Evolutionary conservation across 23 red algal species (phyloP), one percentile per base, ranked within the genome.

Genomic region (Gracilaria gracilis): DNA sequence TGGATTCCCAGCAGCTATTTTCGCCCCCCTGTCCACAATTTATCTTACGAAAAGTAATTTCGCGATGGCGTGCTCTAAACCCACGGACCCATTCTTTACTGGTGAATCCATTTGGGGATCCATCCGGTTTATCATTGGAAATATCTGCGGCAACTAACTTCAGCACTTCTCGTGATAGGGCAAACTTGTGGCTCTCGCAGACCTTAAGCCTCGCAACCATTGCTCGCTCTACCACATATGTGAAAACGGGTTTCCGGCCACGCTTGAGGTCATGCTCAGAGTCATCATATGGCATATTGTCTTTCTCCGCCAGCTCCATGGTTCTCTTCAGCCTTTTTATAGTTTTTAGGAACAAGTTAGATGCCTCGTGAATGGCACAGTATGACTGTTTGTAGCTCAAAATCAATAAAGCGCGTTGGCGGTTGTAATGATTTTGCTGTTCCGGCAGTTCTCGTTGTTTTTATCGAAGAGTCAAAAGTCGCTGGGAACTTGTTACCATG

Each of bases 11-110:
- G 79, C 79, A 4, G 47, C 47, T 20, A 82, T 39, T 12, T 82
- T 82, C 2, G 49, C 49, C 0, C 47, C n/a, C 44, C 17, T 82
- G n/a, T 28, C 32, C 19, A 0, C 3, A 13, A 32, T 55, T 50
- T 1, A 82, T 59, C n/a, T 82, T 61, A 8, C 49, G 27, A 51
- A 54, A 82, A 12, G 49, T 64, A 2, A 82, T 23, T 2, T 82
- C 79, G 24, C 79, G 0, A 61, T 64, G 79, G 13, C 79, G 23
- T 39, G 79, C 44, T 28, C 79, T 16, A 34, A 82, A 57, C 6
- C 14, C 17, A 7, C 51, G 19, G 32, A 82, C 54, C 44, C 17
- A 55, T 8, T 59, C 17, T 0, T 82, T 50, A 11, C 50, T 61
- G 3, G 54, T 48, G 61, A 29, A 29, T 6, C 79, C 49, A 32